phyloP scores from a whole-genome alignment of 352 stramenopile genomes.

The Albugo candida region DNA sequence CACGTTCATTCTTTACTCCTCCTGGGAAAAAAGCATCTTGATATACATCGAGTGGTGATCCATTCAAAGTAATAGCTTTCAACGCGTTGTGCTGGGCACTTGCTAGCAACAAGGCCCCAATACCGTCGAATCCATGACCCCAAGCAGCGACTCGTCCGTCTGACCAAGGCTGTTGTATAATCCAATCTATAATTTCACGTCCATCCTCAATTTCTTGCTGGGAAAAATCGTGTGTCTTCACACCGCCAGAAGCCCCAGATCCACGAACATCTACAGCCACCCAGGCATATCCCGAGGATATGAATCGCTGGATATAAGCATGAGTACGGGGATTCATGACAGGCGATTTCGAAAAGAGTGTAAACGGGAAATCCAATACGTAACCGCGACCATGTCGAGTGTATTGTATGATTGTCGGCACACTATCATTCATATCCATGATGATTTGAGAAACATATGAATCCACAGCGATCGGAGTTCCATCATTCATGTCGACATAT shows the following conservation, averaged over 20 bases:
- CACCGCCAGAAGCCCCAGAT: constrained; percentile 44
- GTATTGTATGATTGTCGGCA: constrained; percentile 45
- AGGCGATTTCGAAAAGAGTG: constrained; percentile 28
- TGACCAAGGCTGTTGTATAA: constrained; percentile 56
- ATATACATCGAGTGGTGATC: constrained; percentile 48
- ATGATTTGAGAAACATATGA: constrained; percentile 52
- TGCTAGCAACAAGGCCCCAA: constrained; percentile 37
- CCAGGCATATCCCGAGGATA: constrained; percentile 57
- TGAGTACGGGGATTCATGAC: constrained; percentile 68
- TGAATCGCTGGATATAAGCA: constrained; percentile 48
- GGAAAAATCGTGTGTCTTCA: constrained; percentile 47
- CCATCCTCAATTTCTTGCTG: constrained; percentile 50
- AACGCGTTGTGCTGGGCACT: constrained; percentile 38
- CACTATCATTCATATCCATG: constrained; percentile 28
- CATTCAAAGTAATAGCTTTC: constrained; percentile 54
- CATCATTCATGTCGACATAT: constrained; percentile 53
- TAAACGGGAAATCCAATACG: constrained; percentile 58
- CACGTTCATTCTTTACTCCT: constrained; percentile 55
- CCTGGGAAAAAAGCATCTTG: constrained; percentile 50
- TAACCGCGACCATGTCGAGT: constrained; percentile 67
- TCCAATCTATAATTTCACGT: constrained; percentile 65
- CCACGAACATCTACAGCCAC: constrained; percentile 56
- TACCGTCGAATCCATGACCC: constrained; percentile 51
- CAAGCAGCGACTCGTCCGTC: constrained; percentile 55
- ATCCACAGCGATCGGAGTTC: constrained; percentile 49